Base-by-base conservation (phyloP, 2,329 filamentous ascomycete species). In the Ramichloridium luteum region DNA sequence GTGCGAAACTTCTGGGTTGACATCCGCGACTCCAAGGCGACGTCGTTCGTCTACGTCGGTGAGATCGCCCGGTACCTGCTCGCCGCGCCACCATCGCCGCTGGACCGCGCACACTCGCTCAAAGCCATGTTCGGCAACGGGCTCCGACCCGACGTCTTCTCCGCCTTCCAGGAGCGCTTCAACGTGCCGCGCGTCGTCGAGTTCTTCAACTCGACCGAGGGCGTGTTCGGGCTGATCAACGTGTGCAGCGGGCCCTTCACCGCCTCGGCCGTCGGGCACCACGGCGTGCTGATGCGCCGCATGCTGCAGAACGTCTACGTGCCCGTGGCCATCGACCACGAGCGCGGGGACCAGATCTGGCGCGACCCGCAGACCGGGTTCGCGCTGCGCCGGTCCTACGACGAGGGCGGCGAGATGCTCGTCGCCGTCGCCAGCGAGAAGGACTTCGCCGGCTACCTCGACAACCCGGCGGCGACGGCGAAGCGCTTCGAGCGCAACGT, bases 141-240 rank as follows among this genome's bases (percentile, higher is more conserved):
- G 1, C 61, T 80, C 44, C 65, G 76, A 2, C 75, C 76, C 0
- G 77, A 82, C 44, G 72, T 81, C 1, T 82, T 77, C 77, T 55
- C 63, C 16, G 61, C 65, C 13, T 81, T 81, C 53, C 58, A 68
- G 25, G 68, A 77, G 28, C 65, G 75, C 9, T 80, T 79, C 49
- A 68, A 67, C 31, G 68, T 80, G 41, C 56, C 64, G 9, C 65
- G 69, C 16, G 70, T 86, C 2, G 62, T 61, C 38, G 80, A 86
- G 53, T 84, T 86, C 57, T 86, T 83, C 64, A 80, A 78, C 51
- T 80, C 75, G 36, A 81, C 77, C 1, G 80, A 86, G 54, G 77
- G 79, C 16, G 65, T 82, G 30, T 68, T 85, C 45, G 54, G 55
- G 0, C 58, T 84, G n/a, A 42, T 49, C 27, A 56, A 53, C 20